phyloP scores from a whole-genome alignment of 805 yeast genomes.

The Metschnikowia proteae region DNA sequence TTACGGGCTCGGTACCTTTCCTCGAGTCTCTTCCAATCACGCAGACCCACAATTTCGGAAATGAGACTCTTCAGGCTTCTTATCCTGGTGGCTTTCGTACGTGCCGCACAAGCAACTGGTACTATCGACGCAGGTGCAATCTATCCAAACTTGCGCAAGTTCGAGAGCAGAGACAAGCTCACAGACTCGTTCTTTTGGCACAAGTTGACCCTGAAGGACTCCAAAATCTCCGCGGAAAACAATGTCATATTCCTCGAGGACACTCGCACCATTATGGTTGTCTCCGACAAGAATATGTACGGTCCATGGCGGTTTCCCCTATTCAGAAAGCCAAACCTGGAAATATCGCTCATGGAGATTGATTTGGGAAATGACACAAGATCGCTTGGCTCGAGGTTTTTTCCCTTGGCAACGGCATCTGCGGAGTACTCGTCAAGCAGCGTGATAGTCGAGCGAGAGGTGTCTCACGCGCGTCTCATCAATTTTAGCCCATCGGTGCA shows the following conservation, averaged over 20 bases:
- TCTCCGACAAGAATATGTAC: constrained; percentile 5
- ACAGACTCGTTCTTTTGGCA: constrained; percentile 13
- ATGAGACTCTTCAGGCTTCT: not conserved
- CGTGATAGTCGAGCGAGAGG: constrained; percentile 11
- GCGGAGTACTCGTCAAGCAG: constrained; percentile 10
- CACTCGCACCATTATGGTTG: constrained; percentile 10
- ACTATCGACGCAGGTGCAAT: not conserved
- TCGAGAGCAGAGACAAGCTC: constrained; percentile 7
- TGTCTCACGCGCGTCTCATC: constrained; percentile 4
- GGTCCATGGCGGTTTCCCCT: not conserved
- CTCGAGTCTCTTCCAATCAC: not conserved
- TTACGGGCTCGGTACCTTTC: too few relatives aligned
- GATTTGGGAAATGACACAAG: constrained; percentile 11
- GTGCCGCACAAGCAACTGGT: not conserved
- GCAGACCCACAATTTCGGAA: not conserved
- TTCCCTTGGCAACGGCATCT: constrained; percentile 13
- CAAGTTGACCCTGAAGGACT: constrained; percentile 2
- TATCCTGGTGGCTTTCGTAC: not conserved
- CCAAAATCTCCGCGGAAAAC: not conserved
- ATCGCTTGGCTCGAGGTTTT: constrained; percentile 10
- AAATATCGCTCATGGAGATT: constrained; percentile 9
- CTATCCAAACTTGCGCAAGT: constrained; percentile 10
- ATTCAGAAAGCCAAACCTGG: not conserved
- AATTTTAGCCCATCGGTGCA: constrained; percentile 6
- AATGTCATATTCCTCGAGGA: constrained; percentile 11